A percentile compares a stretch with the other conserved stretches of the same genome.
Evolutionary conservation across 306 rosid species (phyloP).

Genomic region (Abrus precatorius): DNA sequence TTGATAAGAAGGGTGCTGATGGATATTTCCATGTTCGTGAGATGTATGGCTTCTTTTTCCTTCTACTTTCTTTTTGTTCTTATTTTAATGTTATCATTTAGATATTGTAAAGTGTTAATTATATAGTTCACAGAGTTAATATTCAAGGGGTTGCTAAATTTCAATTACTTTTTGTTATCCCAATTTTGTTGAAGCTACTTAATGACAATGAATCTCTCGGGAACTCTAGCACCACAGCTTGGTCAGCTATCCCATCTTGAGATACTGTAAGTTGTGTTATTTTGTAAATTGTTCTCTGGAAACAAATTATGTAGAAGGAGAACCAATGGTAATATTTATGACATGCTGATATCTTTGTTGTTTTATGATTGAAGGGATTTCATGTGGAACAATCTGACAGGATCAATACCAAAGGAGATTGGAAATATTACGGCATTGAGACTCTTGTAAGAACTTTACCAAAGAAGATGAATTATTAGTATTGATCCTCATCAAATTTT

Average conservation of each 20-base stretch:
- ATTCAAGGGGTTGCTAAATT: conserved; percentile 28
- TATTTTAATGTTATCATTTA: neutral
- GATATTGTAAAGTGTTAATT: neutral
- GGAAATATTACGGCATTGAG: conserved; percentile 65
- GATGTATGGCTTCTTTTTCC: conserved; percentile 61
- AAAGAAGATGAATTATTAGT: conserved; percentile 43
- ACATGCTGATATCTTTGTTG: conserved; percentile 46
- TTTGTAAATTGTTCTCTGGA: conserved; percentile 31
- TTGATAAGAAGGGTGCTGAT: conserved; percentile 44
- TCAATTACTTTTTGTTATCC: conserved; percentile 6
- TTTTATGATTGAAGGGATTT: conserved; percentile 69
- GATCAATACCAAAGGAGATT: conserved; percentile 82
- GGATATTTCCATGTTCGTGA: conserved; percentile 70
- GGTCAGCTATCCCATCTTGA: conserved; percentile 69
- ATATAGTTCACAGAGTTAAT: neutral
- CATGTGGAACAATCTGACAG: conserved; percentile 90
- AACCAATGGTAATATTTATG: conserved; percentile 27
- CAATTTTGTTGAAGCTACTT: conserved; percentile 67
- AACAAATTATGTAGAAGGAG: neutral
- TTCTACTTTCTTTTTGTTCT: conserved; percentile 24
- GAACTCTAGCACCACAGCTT: conserved; percentile 74
- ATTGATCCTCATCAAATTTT: conserved; percentile 41
- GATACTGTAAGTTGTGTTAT: conserved; percentile 68
- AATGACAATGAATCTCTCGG: conserved; percentile 73
- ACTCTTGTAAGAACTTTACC: conserved; percentile 77